phyloP scores from a whole-genome alignment of 805 yeast genomes.

The Yarrowia keelungensis region DNA sequence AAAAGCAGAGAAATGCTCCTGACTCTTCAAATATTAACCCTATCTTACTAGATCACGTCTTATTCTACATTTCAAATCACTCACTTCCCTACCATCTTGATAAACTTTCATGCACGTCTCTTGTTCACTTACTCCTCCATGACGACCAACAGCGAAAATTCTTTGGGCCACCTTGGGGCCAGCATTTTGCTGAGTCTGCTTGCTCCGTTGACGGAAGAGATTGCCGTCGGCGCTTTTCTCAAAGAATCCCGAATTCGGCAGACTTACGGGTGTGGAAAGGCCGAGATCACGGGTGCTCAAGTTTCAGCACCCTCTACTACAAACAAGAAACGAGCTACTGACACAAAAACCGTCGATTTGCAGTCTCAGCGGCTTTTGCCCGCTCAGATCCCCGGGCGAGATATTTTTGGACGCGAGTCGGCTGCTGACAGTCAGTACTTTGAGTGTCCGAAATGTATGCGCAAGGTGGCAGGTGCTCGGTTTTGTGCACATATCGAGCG shows the following conservation, averaged over 20 bases:
- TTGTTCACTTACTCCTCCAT: not conserved
- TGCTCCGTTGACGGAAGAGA: slow-evolving; percentile 49
- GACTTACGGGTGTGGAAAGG: slow-evolving; percentile 47
- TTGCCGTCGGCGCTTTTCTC: slow-evolving; percentile 48
- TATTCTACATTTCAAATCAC: too few relatives aligned
- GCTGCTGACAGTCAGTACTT: slow-evolving; percentile 67
- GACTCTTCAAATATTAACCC: too few relatives aligned
- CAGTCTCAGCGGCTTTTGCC: slow-evolving; percentile 42
- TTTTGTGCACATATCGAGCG: slow-evolving; percentile 94
- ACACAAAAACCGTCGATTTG: slow-evolving; percentile 40
- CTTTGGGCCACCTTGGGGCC: slow-evolving; percentile 38
- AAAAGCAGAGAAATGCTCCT: too few relatives aligned
- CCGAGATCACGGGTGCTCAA: slow-evolving; percentile 41
- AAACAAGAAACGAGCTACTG: slow-evolving; percentile 42
- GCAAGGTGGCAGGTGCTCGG: slow-evolving; percentile 88
- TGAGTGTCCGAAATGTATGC: slow-evolving; percentile 77
- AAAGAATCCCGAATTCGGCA: slow-evolving; percentile 49
- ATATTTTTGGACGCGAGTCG: slow-evolving; percentile 54
- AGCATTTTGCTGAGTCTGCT: slow-evolving; percentile 47
- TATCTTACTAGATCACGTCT: too few relatives aligned
- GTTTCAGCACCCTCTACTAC: slow-evolving; percentile 15
- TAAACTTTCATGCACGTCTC: too few relatives aligned
- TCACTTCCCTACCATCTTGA: too few relatives aligned
- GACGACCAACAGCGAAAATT: slow-evolving; percentile 6
- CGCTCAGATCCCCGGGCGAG: slow-evolving; percentile 49